Conservation (phyloP, 148 eudicot species). For the Linanthus parryae region DNA sequence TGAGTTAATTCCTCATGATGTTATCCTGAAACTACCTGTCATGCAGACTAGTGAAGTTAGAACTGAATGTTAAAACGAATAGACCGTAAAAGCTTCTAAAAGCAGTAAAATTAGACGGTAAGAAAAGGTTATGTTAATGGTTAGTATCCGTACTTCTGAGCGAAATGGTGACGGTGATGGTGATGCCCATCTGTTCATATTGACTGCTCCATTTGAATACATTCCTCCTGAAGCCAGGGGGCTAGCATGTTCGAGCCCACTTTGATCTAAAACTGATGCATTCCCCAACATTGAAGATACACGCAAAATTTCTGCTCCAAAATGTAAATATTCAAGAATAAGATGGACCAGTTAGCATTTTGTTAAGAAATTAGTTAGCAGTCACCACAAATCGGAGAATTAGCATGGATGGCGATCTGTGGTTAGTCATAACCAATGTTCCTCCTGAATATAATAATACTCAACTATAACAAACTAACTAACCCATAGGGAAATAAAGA, state of each 20-base stretch:
- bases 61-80: conserved; percentile 27
- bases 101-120: conserved; percentile 60
- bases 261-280: conserved; percentile 95
- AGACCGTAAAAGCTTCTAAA: conserved; percentile 41
- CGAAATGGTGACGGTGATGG: no score
- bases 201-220: conserved; percentile 80
- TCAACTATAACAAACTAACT: no score
- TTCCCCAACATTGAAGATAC: conserved; percentile 95
- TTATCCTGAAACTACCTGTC: conserved; percentile 72
- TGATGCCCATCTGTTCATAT: conserved; percentile 93
- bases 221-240: conserved; percentile 92
- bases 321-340: conserved; percentile 90
- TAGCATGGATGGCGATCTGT: conserved; percentile 22
- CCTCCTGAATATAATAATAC: no score
- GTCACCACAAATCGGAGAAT: conserved; percentile 61
- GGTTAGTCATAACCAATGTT: no score
- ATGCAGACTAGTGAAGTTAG: conserved; percentile 54
- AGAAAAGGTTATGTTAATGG: conserved; percentile 83
- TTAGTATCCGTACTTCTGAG: conserved; percentile 99
- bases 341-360: conserved; percentile 93
- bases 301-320: conserved; percentile 97
- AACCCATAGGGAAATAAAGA: no score
- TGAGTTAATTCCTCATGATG: conserved; percentile 28
- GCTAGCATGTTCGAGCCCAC: conserved; percentile 95
- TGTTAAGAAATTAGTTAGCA: conserved; percentile 52